phyloP scores from a whole-genome alignment of 2,329 filamentous ascomycete species.

The Purpureocillium lavendulum region DNA sequence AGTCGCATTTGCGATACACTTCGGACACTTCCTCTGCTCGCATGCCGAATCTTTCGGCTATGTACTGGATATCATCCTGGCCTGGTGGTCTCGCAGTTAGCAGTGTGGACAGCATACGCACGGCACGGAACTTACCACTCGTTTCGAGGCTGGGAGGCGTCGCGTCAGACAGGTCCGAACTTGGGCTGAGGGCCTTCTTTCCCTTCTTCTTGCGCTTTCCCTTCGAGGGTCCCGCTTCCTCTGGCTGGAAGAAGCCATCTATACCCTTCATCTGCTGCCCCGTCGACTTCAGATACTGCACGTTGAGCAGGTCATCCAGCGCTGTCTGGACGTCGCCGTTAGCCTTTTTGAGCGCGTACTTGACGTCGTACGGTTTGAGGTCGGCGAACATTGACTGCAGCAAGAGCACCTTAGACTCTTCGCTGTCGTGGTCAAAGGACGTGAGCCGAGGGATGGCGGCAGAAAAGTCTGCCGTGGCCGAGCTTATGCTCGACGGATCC shows the following conservation, averaged over 20 bases:
- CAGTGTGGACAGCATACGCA: background rate
- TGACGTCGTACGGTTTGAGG: slow-evolving; percentile 57
- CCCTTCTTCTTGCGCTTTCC: slow-evolving; percentile 30
- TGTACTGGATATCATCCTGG: slow-evolving; percentile 31
- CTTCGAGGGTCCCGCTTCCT: slow-evolving; percentile 29
- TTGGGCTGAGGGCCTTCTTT: slow-evolving; percentile 15
- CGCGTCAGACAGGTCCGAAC: slow-evolving; percentile 9
- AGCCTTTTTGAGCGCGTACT: slow-evolving; percentile 58
- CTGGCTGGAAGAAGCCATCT: slow-evolving; percentile 67
- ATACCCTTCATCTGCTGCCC: slow-evolving; percentile 61
- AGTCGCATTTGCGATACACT: slow-evolving; percentile 29
- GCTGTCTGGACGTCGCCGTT: slow-evolving; percentile 59
- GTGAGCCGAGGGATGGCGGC: slow-evolving; percentile 19
- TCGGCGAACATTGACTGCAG: slow-evolving; percentile 66
- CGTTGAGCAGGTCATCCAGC: slow-evolving; percentile 73
- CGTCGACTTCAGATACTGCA: slow-evolving; percentile 66
- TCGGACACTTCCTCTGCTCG: slow-evolving; percentile 29
- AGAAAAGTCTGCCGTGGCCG: slow-evolving; percentile 11
- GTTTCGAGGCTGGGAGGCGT: slow-evolving; percentile 13
- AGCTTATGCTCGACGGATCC: slow-evolving; percentile 13
- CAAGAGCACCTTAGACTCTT: slow-evolving; percentile 53
- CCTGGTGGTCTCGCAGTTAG: slow-evolving; percentile 11
- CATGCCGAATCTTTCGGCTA: slow-evolving; percentile 34
- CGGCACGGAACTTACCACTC: slow-evolving; percentile 16
- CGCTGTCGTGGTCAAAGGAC: slow-evolving; percentile 31